phyloP scores from a whole-genome alignment of 768 basidiomycete genomes.

The Phanerodontia chrysosporium region DNA sequence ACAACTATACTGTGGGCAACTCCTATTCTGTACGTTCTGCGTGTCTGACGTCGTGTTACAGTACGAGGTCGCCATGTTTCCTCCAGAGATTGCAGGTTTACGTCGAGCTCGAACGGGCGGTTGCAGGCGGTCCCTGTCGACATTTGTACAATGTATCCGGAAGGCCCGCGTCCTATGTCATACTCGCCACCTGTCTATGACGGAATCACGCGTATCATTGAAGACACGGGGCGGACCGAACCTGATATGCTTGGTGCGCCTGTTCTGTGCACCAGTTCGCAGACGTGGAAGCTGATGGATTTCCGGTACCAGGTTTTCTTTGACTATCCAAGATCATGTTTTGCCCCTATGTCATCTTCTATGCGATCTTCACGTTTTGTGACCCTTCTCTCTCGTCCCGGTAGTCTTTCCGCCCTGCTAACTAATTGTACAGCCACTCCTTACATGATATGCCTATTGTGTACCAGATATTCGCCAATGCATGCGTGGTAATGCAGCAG shows the following conservation, averaged over 20 bases:
- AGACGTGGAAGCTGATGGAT: no score
- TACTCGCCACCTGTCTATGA: slow-evolving; percentile 10
- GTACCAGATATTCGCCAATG: no score
- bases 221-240: background rate
- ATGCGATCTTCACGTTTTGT: no score
- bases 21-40: background rate
- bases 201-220: background rate
- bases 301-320: no score
- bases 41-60: no score
- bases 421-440: no score
- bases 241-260: background rate
- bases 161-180: slow-evolving; percentile 10
- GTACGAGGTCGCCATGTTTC: slow-evolving; percentile 12
- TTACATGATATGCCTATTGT: no score
- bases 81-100: slow-evolving; percentile 4
- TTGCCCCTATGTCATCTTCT: no score
- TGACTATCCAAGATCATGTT: no score
- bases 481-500: no score
- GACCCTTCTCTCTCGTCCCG: no score
- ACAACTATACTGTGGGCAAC: background rate
- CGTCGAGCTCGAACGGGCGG: background rate
- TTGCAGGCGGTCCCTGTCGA: slow-evolving; percentile 5
- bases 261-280: background rate
- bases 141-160: slow-evolving; percentile 10
- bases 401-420: no score